Base-by-base conservation (phyloP, 129 eudicot genomes). In the Escallonia rubra region DNA sequence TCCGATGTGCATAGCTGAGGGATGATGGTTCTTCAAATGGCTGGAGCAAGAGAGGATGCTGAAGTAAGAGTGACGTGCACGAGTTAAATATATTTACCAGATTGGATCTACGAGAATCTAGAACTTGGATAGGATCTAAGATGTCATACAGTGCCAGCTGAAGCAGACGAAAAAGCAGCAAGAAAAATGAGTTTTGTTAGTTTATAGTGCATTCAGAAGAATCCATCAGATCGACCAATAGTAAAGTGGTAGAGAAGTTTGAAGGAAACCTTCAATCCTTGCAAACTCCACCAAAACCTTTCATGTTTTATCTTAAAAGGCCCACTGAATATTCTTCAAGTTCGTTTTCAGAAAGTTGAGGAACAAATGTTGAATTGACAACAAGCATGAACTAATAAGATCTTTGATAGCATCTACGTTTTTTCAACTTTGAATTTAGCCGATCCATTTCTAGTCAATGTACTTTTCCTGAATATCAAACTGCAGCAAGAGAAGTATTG, bases 181-280 rank as follows among this genome's bases (percentile, higher is more conserved):
- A 71, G 56, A 53, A 71, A 71, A 43, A 71, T 61, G 76, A 41
- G 62, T 0, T 15, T 71, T 44, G 76, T 71, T 68, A 42, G 76
- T n/a, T 71, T 71, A 50, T 71, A 68, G 68, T 71, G 76, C 43
- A 61, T 71, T 40, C 68, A 71, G 16, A 61, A 53, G 3, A 71
- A 38, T 11, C 69, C 76, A 44, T 44, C 54, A 43, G 59, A 56
- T 43, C 47, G 76, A 13, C 76, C 76, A 51, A 5, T 62, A 61
- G 61, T 61, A 50, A 41, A 23, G 76, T 71, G 61, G 68, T 71
- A 23, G 69, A 71, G 7, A 71, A 61, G 76, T 65, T 71, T 34
- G 76, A 71, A 71, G 76, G 63, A 52, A 41, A 5, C 7, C 7
- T 53, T 41, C 43, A 62, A 38, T 61, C 68, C 40, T 7, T 71